Base-by-base conservation (phyloP, 2,329 filamentous ascomycete species). In the Zymoseptoria brevis region DNA sequence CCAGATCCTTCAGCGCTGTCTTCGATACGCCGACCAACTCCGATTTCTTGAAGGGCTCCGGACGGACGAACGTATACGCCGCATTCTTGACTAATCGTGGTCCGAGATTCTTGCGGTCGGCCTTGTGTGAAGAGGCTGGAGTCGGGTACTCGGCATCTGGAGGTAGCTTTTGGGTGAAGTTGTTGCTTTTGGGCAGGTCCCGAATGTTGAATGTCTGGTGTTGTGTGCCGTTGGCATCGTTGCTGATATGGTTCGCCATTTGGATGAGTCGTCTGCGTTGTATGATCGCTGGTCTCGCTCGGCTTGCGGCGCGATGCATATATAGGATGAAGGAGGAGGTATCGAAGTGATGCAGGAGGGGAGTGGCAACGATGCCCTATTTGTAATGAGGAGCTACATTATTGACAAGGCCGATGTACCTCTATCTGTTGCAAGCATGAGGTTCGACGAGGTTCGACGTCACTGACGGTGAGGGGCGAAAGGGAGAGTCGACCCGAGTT, bases 51-150 rank as follows among this genome's bases (percentile, higher is more conserved):
- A 86, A 82, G 19, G 80, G 75, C 68, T 93, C 88, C 0, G 94
- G 94, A 3, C 91, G 85, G 19, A 99, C 91, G 80, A 87, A 99
- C 8, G 92, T 96, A 75, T 89, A 99, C 55, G 93, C 76, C 3
- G 94, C 93, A 60, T 86, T 84, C 71, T 87, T 90, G 49, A 99
- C 94, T 73, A 90, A 81, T 54, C 92, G 87, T 16, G 94, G 93
- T 0, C 83, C 81, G 54, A 97, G 86, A 41, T 87, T 77, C 58
- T 87, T 82, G 68, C 93, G 85, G 1, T 90, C 87, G 0, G 90
- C 90, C 66, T 84, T 82, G 74, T 97, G 90, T 0, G 93, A 96
- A 60, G 82, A 81, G 61, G 85, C 82, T 0, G 94, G 91, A 0
- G 90, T 95, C 16, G 90, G 87, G 71, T 89, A 96, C 26, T 83